Percentiles rank a stretch among this genome's conserved stretches.
Evolutionary conservation across 2,329 filamentous ascomycete genomes (phyloP).

Genomic region (Xylaria sp.): DNA sequence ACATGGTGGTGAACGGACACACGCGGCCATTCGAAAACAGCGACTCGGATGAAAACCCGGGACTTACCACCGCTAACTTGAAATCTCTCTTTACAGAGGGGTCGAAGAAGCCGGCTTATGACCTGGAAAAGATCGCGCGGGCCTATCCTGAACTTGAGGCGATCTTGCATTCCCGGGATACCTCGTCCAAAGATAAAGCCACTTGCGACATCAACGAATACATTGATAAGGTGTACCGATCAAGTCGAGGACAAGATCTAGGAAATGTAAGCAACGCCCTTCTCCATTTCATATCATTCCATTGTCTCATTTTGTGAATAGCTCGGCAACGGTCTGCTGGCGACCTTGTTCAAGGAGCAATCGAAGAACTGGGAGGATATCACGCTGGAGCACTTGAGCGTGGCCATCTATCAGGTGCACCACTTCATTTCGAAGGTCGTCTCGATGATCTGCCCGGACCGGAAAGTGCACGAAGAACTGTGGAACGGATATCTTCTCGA

Average conservation of each 20-base stretch:
- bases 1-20: constrained; percentile 30
- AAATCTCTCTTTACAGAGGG: too few species aligned
- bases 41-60: background rate
- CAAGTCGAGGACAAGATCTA: constrained; percentile 39
- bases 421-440: constrained; percentile 40
- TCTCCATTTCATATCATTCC: background rate
- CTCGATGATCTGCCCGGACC: constrained; percentile 38
- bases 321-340: constrained; percentile 30
- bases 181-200: constrained; percentile 13
- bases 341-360: constrained; percentile 43
- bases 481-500: constrained; percentile 37
- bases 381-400: constrained; percentile 40
- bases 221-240: constrained; percentile 39
- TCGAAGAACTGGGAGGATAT: constrained; percentile 43
- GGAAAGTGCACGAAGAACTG: constrained; percentile 36
- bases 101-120: background rate
- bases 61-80: background rate
- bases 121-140: background rate
- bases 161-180: constrained; percentile 26
- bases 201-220: constrained; percentile 38
- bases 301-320: constrained; percentile 12
- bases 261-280: constrained; percentile 32
- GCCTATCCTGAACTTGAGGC: constrained; percentile 25
- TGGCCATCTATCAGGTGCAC: constrained; percentile 41
- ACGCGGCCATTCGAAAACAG: constrained; percentile 8